Conservation (phyloP, 179 eudicot genomes). For the Spergularia azorica region DNA sequence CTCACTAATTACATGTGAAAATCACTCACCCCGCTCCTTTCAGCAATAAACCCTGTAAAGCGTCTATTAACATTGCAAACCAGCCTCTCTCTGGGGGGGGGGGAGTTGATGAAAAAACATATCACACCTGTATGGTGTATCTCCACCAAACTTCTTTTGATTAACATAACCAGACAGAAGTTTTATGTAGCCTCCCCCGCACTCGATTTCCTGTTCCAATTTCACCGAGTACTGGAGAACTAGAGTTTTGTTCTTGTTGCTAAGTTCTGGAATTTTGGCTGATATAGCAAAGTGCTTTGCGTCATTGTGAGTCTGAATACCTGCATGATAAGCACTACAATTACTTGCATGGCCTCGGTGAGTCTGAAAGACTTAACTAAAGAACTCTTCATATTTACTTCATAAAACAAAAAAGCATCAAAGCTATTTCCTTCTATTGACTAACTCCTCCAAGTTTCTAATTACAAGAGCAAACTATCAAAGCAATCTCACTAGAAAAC, state of each 20-base stretch:
- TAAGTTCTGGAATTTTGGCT: constrained; percentile 73
- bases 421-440: too few species aligned
- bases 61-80: too few species aligned
- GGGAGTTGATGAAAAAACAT: not conserved
- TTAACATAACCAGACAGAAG: constrained; percentile 82
- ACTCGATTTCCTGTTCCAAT: constrained; percentile 85
- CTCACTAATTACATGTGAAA: too few species aligned
- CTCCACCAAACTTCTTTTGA: constrained; percentile 91
- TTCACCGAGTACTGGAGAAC: constrained; percentile 78
- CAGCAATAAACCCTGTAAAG: too few species aligned
- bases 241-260: constrained; percentile 72
- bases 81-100: too few species aligned
- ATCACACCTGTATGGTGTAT: constrained; percentile 82
- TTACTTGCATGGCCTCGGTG: not conserved
- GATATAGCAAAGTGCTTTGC: constrained; percentile 76
- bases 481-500: too few species aligned
- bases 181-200: constrained; percentile 90
- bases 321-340: constrained; percentile 35
- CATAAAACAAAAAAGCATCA: too few species aligned
- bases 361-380: not conserved
- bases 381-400: not conserved
- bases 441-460: too few species aligned
- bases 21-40: too few species aligned
- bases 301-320: constrained; percentile 69
- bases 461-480: too few species aligned